Base-by-base conservation (phyloP, 495 filamentous ascomycete genomes). In the Aspergillus affinis region DNA sequence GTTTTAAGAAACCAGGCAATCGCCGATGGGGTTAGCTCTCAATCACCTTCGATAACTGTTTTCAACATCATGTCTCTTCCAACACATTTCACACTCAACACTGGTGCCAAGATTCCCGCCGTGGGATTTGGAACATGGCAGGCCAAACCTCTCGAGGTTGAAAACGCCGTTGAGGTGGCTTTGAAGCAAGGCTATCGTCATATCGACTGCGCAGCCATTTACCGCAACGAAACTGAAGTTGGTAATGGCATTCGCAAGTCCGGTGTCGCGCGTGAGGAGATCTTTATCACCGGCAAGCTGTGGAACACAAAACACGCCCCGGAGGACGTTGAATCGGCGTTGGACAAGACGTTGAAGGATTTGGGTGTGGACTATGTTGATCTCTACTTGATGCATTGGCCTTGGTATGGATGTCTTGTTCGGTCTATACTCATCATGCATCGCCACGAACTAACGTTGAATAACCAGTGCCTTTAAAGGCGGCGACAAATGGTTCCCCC, bases 231-330 rank as follows among this genome's bases (percentile, higher is more conserved):
- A 72, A 80, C 69, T 6, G 79, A 84, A 9, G 86, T 84, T 26
- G 88, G 85, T 2, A 69, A 77, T 0, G 89, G 87, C 5, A 85
- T 94, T 51, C 72, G 74, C 18, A 72, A 77, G 48, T 76, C 82
- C 19, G 77, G 78, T 1, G 70, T 91, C 3, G 80, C 87, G 0
- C 84, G 90, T 32, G 73, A 77, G 18, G 72, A 88, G 30, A 75
- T 92, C 48, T 92, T 86, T 76, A 86, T 90, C 74, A 93, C 89
- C 45, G 82, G 82, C 65, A 94, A 94, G 71, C 74, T 92, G 1
- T 73, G 74, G 66, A 77, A 78, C 46, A 77, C 69, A 6, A 69
- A 70, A 50, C 73, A 75, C 30, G 57, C 57, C 4, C 69, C 63
- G 18, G 59, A 65, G 12, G 65, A 66, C 30, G 79, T 84, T 0